A percentile compares a stretch with the other conserved stretches of the same genome.
These are phyloP conservation scores for Cutaneotrichosporon cyanovorans DNA, from an alignment of 1,284 basidiomycete species.

Conservation along the genomic window DNA sequence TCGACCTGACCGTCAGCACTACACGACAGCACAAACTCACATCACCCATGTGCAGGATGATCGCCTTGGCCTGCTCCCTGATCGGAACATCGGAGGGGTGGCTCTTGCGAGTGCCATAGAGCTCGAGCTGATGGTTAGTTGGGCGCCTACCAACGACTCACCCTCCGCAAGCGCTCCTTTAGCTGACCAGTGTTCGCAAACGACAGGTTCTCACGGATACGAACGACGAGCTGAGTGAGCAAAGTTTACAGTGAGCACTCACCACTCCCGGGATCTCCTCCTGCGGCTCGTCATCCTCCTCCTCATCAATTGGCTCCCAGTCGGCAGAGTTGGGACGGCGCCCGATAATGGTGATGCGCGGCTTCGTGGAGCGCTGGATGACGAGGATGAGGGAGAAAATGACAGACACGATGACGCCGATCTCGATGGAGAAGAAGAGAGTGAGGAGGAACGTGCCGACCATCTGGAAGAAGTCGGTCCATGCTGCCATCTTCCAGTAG, in stretches of 20 bases:
- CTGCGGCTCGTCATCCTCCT: constrained; percentile 64
- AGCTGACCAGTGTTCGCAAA: constrained; percentile 86
- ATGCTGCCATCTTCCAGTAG: constrained; percentile 84
- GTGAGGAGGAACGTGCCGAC: constrained; percentile 72
- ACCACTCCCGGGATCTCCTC: constrained; percentile 61
- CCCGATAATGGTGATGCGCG: constrained; percentile 66
- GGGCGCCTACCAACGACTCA: constrained; percentile 14
- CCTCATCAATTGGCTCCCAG: constrained; percentile 73
- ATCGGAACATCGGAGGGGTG: constrained; percentile 82
- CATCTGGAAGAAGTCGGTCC: constrained; percentile 79
- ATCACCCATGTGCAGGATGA: constrained; percentile 81
- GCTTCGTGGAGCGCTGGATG: constrained; percentile 73
- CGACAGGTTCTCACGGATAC: constrained; percentile 71
- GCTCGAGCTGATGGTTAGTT: constrained; percentile 32
- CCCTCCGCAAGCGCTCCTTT: constrained; percentile 64
- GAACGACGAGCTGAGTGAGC: constrained; percentile 55
- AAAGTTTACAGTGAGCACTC: constrained; percentile 6
- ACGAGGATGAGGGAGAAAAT: constrained; percentile 79
- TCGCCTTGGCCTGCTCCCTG: constrained; percentile 62
- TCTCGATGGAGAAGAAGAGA: constrained; percentile 61
- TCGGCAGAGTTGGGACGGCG: constrained; percentile 69
- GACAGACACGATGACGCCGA: constrained; percentile 72
- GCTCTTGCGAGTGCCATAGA: constrained; percentile 65
- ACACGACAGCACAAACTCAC: constrained; percentile 21
- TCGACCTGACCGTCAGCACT: constrained; percentile 53